A percentile compares a stretch with the other conserved stretches of the same genome.
Evolutionary conservation across 2,329 filamentous ascomycete species (phyloP).

Genomic region (Chrysosporium queenslandicum): DNA sequence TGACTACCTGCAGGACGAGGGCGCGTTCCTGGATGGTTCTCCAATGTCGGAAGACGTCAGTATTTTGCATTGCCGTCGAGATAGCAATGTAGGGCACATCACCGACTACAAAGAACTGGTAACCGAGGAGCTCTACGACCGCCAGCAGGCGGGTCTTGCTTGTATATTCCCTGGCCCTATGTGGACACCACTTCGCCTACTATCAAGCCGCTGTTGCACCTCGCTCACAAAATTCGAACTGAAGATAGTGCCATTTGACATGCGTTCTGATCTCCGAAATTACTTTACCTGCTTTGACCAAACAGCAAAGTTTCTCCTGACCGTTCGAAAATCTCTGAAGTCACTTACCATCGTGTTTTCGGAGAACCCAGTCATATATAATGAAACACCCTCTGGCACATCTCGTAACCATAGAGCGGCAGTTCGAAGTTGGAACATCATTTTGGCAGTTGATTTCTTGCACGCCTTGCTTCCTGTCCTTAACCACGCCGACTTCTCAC

Average conservation of each 20-base stretch:
- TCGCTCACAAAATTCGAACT: slow-evolving; percentile 10
- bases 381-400: neutral
- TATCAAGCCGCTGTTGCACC: slow-evolving; percentile 1
- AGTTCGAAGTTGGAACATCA: neutral
- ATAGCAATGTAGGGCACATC: too few relatives aligned
- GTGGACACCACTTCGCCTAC: slow-evolving; percentile 9
- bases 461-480: neutral
- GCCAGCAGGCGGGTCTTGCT: slow-evolving; percentile 1
- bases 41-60: neutral
- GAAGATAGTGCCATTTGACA: neutral
- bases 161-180: slow-evolving; percentile 10
- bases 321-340: slow-evolving; percentile 1
- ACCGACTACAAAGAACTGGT: neutral
- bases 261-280: neutral
- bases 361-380: neutral
- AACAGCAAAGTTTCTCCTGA: neutral
- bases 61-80: too few relatives aligned
- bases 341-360: slow-evolving; percentile 8
- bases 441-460: slow-evolving; percentile 4
- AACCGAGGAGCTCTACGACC: slow-evolving; percentile 11
- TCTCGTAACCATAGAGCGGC: neutral
- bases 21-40: slow-evolving; percentile 8
- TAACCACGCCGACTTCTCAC: neutral
- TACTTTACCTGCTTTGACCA: slow-evolving; percentile 9
- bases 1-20: slow-evolving; percentile 13